A percentile compares a stretch with the other conserved stretches of the same genome.
Conservation (phyloP, 768 basidiomycete genomes). For the Termitomyces sp. region DNA sequence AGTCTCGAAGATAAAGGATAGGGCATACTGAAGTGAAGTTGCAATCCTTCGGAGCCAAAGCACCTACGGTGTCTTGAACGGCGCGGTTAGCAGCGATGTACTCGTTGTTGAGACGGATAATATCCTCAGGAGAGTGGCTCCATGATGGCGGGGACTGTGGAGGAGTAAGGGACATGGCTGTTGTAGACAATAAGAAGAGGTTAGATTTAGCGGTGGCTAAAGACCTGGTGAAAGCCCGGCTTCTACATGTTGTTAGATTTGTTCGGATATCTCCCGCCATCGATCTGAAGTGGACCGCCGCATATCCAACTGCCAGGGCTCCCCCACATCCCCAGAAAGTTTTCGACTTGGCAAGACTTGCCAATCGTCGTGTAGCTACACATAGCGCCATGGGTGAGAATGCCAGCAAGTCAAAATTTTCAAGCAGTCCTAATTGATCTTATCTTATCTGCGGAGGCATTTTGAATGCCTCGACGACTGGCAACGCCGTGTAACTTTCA, state of each 20-base stretch:
- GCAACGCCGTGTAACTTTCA: background rate
- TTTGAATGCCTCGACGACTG: too few species aligned
- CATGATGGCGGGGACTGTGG: constrained; percentile 65
- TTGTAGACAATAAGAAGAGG: constrained; percentile 24
- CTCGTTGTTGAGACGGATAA: constrained; percentile 51
- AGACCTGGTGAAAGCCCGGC: constrained; percentile 17
- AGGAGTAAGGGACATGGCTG: constrained; percentile 44
- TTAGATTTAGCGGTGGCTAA: constrained; percentile 24
- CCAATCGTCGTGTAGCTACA: constrained; percentile 20
- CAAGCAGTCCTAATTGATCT: constrained; percentile 15
- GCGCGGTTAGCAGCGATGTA: constrained; percentile 52
- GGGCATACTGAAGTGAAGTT: constrained; percentile 62
- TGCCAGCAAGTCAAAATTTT: constrained; percentile 6
- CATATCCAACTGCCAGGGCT: constrained; percentile 34
- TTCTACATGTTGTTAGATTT: constrained; percentile 19
- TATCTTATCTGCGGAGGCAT: constrained; percentile 21
- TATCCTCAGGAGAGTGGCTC: constrained; percentile 61
- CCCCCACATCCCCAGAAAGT: constrained; percentile 31
- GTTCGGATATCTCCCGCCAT: constrained; percentile 37
- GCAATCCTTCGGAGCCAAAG: constrained; percentile 50
- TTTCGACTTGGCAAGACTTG: constrained; percentile 18
- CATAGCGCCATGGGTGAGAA: constrained; percentile 24
- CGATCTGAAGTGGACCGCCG: constrained; percentile 34
- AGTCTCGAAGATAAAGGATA: background rate
- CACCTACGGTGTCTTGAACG: constrained; percentile 54